These are phyloP conservation scores for Cryptococcus amylolentus DNA, from an alignment of 1,284 basidiomycete genomes.

Conservation along the genomic window DNA sequence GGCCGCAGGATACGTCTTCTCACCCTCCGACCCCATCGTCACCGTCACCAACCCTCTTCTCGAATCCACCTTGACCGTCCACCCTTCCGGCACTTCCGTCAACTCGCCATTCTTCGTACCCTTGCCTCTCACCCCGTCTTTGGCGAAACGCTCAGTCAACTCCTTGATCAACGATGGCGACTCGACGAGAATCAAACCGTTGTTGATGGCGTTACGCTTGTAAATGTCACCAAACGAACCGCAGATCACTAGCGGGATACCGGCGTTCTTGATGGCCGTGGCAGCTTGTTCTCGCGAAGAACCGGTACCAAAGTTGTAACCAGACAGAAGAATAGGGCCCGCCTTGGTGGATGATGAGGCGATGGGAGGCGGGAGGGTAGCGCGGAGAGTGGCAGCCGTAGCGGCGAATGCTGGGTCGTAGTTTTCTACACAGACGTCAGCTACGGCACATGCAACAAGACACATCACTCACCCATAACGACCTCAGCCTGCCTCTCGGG, in stretches of 20 bases:
- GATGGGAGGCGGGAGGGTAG: conserved; percentile 21
- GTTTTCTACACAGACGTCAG: conserved; percentile 62
- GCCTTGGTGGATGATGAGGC: conserved; percentile 33
- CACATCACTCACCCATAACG: conserved; percentile 58
- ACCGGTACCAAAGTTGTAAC: conserved; percentile 98
- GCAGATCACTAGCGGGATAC: conserved; percentile 87
- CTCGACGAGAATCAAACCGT: conserved; percentile 93
- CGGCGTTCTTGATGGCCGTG: conserved; percentile 91
- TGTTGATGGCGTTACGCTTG: conserved; percentile 98
- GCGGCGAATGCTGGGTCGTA: conserved; percentile 86
- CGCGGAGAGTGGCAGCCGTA: conserved; percentile 62
- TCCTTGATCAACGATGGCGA: conserved; percentile 83
- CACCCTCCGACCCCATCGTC: conserved; percentile 48
- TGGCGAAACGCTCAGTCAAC: conserved; percentile 70
- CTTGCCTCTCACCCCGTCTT: conserved; percentile 67
- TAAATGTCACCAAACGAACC: conserved; percentile 99
- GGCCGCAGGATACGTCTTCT: conserved; percentile 64
- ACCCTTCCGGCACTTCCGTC: conserved; percentile 66
- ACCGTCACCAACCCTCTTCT: conserved; percentile 64
- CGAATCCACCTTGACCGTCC: conserved; percentile 66
- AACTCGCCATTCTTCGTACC: conserved; percentile 74
- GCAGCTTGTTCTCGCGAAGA: conserved; percentile 99
- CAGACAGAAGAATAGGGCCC: conserved; percentile 80
- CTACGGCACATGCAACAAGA: not conserved
- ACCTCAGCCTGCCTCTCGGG: conserved; percentile 89